Percentiles rank a stretch among this genome's conserved stretches.
Conservation (phyloP, 1,284 basidiomycete species). For the Veloboletus limbatus region DNA sequence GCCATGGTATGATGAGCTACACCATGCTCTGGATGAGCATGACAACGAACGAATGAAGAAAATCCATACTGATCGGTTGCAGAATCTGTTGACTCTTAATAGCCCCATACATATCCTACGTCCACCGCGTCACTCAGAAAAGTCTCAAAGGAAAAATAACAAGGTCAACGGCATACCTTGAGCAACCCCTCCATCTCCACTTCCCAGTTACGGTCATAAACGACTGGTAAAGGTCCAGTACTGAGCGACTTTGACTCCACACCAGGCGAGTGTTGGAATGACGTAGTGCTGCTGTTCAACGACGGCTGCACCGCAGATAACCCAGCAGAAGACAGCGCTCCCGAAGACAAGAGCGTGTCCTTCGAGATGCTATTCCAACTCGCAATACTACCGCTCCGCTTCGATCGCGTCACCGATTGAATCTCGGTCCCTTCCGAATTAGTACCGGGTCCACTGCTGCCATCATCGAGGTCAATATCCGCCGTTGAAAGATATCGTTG, state of each 20-base stretch:
- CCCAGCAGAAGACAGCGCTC: slow-evolving; percentile 36
- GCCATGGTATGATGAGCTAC: slow-evolving; percentile 40
- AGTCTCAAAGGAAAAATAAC: background rate
- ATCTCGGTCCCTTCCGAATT: slow-evolving; percentile 50
- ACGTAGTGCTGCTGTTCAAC: slow-evolving; percentile 35
- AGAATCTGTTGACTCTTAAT: slow-evolving; percentile 91
- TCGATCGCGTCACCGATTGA: slow-evolving; percentile 49
- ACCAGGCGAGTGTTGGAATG: slow-evolving; percentile 42
- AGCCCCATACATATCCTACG: slow-evolving; percentile 91
- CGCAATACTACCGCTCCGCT: slow-evolving; percentile 75
- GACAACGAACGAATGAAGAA: slow-evolving; percentile 45
- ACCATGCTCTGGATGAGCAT: slow-evolving; percentile 51
- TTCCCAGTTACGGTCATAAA: slow-evolving; percentile 75
- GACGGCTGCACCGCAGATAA: slow-evolving; percentile 36
- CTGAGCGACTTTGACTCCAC: slow-evolving; percentile 41
- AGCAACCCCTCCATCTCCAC: slow-evolving; percentile 80
- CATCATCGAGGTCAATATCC: slow-evolving; percentile 69
- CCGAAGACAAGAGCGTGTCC: slow-evolving; percentile 48
- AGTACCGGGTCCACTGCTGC: slow-evolving; percentile 52
- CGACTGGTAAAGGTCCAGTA: slow-evolving; percentile 34
- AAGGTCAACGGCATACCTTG: slow-evolving; percentile 51
- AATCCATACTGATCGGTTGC: slow-evolving; percentile 60
- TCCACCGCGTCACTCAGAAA: slow-evolving; percentile 9
- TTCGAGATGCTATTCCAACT: slow-evolving; percentile 78
- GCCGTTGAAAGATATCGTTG: slow-evolving; percentile 49